A percentile compares a stretch with the other conserved stretches of the same genome.
Conservation (phyloP, 805 yeast genomes). For the Hagleromyces aurorensis region DNA sequence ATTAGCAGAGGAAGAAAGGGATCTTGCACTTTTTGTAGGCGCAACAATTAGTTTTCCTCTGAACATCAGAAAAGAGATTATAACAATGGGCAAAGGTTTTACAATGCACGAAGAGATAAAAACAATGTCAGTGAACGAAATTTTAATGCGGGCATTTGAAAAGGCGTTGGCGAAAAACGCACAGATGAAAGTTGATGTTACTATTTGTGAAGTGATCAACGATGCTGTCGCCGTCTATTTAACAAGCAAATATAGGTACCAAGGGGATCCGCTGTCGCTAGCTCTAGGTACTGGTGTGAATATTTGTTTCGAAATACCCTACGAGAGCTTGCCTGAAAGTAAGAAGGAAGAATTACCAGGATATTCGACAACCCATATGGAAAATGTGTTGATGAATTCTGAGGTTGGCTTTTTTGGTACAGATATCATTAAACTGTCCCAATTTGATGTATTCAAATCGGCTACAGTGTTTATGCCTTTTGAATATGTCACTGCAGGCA, state of each 20-base stretch:
- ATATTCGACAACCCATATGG: background rate
- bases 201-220: slow-evolving; percentile 44
- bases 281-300: slow-evolving; percentile 68
- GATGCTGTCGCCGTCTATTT: slow-evolving; percentile 61
- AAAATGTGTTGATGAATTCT: slow-evolving; percentile 16
- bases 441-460: slow-evolving; percentile 13
- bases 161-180: slow-evolving; percentile 8
- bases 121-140: slow-evolving; percentile 34
- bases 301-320: slow-evolving; percentile 35
- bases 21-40: slow-evolving; percentile 23
- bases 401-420: slow-evolving; percentile 27
- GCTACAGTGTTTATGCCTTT: slow-evolving; percentile 19
- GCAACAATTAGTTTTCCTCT: slow-evolving; percentile 31
- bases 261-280: slow-evolving; percentile 35
- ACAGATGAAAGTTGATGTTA: slow-evolving; percentile 22
- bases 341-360: slow-evolving; percentile 5
- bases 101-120: slow-evolving; percentile 36
- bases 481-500: slow-evolving; percentile 25
- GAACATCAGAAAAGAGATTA: slow-evolving; percentile 29
- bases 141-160: slow-evolving; percentile 34
- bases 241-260: slow-evolving; percentile 35
- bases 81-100: slow-evolving; percentile 58
- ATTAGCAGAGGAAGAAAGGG: slow-evolving; percentile 1
- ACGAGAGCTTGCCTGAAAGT: slow-evolving; percentile 9
- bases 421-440: slow-evolving; percentile 11